Base-by-base conservation (phyloP, 768 basidiomycete species). In the Suillus weaverae region DNA sequence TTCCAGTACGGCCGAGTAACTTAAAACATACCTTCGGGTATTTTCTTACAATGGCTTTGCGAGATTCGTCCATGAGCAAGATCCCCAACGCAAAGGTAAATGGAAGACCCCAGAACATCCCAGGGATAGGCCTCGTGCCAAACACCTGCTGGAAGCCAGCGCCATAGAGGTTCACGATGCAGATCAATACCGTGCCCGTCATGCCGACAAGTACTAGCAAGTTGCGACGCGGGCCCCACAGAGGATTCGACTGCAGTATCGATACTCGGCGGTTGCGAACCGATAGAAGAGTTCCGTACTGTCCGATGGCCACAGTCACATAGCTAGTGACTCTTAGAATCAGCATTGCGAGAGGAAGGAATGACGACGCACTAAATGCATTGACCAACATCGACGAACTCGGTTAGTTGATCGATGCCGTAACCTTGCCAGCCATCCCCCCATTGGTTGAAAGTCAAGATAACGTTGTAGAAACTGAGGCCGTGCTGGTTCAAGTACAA, bases 51-150 rank as follows among this genome's bases (percentile, higher is more conserved):
- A 80, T 62, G 36, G 79, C 63, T 67, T 81, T 81, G 36, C 80
- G 70, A 18, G 71, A 62, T 66, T 81, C 80, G 59, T 81, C 80
- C 71, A 80, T 70, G 11, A 64, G 65, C 53, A 81, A 67, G 30
- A 81, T 76, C 3, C 75, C 77, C 33, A 77, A 41, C 2, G 79
- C 80, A 59, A 81, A 77, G 2, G 69, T 67, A 53, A 78, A 76
- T 2, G 80, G 79, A 20, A 80, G 65, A 14, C 77, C 71, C 80
- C 80, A 81, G 66, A 79, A 81, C 74, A 77, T 78, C 44, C 76
- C 70, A 8, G 77, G 79, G 13, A 80, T 79, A 1, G 78, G 75
- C 13, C 74, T 69, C 0, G 78, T 62, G 54, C 5, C 0, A 35
- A 65, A 65, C 35, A 65, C 62, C n/a, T 16, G 36, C 35, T 53